These are phyloP conservation scores for Candida frijolesensis DNA, from an alignment of 1,139 yeast genomes.

Conservation along the genomic window DNA sequence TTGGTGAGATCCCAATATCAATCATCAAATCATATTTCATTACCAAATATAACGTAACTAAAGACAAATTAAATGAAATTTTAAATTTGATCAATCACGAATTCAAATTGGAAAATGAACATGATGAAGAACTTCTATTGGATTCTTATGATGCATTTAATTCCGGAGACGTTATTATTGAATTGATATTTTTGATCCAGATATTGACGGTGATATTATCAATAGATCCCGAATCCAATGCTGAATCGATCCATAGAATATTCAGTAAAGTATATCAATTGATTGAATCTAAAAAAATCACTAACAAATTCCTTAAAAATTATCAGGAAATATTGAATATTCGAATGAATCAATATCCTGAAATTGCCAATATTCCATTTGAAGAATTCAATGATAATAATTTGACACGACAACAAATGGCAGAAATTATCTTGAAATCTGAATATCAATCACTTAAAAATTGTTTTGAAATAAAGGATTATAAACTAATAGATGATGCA, in stretches of 20 bases:
- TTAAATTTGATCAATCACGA: slow-evolving; percentile 26
- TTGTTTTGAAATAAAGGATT: slow-evolving; percentile 27
- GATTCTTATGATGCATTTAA: slow-evolving; percentile 65
- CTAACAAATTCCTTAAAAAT: slow-evolving; percentile 33
- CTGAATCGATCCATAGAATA: slow-evolving; percentile 43
- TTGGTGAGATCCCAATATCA: slow-evolving; percentile 67
- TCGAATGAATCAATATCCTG: slow-evolving; percentile 47
- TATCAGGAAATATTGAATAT: slow-evolving; percentile 32
- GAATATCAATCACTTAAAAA: slow-evolving; percentile 53
- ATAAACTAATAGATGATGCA: slow-evolving; percentile 52
- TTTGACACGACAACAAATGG: slow-evolving; percentile 38
- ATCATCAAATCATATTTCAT: slow-evolving; percentile 39
- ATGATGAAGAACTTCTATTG: slow-evolving; percentile 49
- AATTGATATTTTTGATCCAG: slow-evolving; percentile 55
- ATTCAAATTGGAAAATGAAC: slow-evolving; percentile 23
- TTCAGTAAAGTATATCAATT: slow-evolving; percentile 50
- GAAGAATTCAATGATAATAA: slow-evolving; percentile 10
- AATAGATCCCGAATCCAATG: slow-evolving; percentile 33
- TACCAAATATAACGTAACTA: slow-evolving; percentile 22
- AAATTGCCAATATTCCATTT: slow-evolving; percentile 27
- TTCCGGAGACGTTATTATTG: slow-evolving; percentile 60
- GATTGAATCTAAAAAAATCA: slow-evolving; percentile 44
- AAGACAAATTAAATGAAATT: slow-evolving; percentile 30
- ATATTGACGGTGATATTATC: slow-evolving; percentile 46
- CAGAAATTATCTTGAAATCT: slow-evolving; percentile 52